Conservation (phyloP, 2,329 filamentous ascomycete genomes). For the Pseudocercospora pini-densiflorae region DNA sequence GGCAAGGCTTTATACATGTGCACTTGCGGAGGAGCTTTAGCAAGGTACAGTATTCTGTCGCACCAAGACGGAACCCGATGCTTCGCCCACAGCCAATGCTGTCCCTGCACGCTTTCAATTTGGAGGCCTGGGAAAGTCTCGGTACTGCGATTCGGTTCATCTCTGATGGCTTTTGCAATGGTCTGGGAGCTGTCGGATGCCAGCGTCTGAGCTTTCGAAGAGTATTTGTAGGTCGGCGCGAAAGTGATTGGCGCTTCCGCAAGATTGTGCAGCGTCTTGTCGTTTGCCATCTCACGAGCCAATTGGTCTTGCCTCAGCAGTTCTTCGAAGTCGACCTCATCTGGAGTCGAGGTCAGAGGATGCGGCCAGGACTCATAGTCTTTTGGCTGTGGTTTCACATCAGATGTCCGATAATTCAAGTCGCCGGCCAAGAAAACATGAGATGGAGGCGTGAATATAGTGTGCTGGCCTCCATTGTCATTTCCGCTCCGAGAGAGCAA, state of each 20-base stretch:
- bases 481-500: conserved; percentile 15
- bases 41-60: conserved; percentile 81
- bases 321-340: conserved; percentile 66
- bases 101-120: conserved; percentile 26
- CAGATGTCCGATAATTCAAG: conserved; percentile 89
- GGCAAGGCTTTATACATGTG: conserved; percentile 75
- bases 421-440: conserved; percentile 90
- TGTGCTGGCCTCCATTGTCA: conserved; percentile 22
- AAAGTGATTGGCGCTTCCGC: conserved; percentile 76
- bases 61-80: conserved; percentile 94
- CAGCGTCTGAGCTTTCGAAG: conserved; percentile 45
- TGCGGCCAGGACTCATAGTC: conserved; percentile 67
- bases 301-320: conserved; percentile 82
- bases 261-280: conserved; percentile 77
- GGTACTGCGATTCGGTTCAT: conserved; percentile 38
- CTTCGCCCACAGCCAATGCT: conserved; percentile 63
- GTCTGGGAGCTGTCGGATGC: conserved; percentile 35
- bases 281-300: conserved; percentile 68
- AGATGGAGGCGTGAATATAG: conserved; percentile 73
- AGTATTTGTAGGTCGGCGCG: conserved; percentile 94
- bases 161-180: conserved; percentile 12
- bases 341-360: conserved; percentile 53
- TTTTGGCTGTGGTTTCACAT: conserved; percentile 61
- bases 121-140: conserved; percentile 35
- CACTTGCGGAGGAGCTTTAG: conserved; percentile 46